Evolutionary conservation across 352 stramenopile species (phyloP), one percentile per base, ranked within the genome.

Genomic region (Lagenidium sp.): DNA sequence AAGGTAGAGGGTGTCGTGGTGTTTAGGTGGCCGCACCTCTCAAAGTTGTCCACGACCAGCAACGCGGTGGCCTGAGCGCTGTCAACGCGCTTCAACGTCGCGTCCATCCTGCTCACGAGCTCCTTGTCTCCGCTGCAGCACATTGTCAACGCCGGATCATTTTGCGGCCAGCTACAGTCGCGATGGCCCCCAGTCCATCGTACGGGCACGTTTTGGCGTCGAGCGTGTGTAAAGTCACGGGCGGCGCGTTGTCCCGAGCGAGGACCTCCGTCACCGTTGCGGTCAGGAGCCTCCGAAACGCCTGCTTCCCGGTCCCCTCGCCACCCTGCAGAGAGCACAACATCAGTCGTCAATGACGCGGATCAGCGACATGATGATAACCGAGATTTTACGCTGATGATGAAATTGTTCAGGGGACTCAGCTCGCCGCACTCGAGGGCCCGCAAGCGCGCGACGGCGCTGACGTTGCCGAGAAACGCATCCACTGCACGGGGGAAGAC

Each of bases 381-480:
- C 56, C 21, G n/a, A n/a, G n/a, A n/a, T n/a, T n/a, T n/a, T 36
- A 85, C 74, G 15, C 68, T 79, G 47, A 90, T 66, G 44, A 87
- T 65, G 44, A 79, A 79, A 46, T 90, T 90, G 38, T 60, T 68
- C 7, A 59, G 50, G 4, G 25, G 35, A 2, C 32, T 32, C 23
- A 30, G 16, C 11, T 46, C 20, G 2, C 49, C 49, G 4, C 22
- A 8, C 19, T 57, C 20, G 10, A 77, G 41, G 5, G 18, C 31
- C 2, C 43, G 40, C 18, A 90, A 41, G 4, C 56, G 46, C 8
- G 56, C 45, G 0, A 55, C 36, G 15, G 70, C 72, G 11, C 36
- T 25, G 0, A 57, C 43, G 34, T 86, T 85, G 2, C 69, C 69
- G 0, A 90, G 50, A 25, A 87, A 69, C 19, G 49, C 47, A 10